These are phyloP conservation scores for Fermentozyma sake DNA, from an alignment of 1,139 yeast species.

Conservation along the genomic window DNA sequence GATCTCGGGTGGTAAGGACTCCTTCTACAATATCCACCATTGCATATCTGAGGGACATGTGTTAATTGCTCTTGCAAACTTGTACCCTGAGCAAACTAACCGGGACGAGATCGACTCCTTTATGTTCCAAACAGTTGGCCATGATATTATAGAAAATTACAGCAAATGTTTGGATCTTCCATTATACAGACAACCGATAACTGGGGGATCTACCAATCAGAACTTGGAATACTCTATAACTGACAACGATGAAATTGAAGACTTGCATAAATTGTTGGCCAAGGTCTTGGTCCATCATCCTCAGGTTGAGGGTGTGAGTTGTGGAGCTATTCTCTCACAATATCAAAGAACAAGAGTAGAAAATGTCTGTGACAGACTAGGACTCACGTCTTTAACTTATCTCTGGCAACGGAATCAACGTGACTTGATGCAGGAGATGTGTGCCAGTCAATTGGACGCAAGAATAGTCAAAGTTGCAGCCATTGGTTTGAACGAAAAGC, in stretches of 20 bases:
- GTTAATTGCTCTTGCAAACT: slow-evolving; percentile 76
- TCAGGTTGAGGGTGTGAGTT: slow-evolving; percentile 79
- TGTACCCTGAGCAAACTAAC: slow-evolving; percentile 55
- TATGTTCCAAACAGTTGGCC: slow-evolving; percentile 99
- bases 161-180: slow-evolving; percentile 75
- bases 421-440: slow-evolving; percentile 80
- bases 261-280: slow-evolving; percentile 50
- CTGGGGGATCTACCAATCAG: slow-evolving; percentile 61
- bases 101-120: slow-evolving; percentile 79
- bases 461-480: slow-evolving; percentile 91
- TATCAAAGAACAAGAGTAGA: slow-evolving; percentile 94
- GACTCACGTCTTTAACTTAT: slow-evolving; percentile 65
- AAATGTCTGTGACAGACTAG: slow-evolving; percentile 73
- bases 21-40: slow-evolving; percentile 83
- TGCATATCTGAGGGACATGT: slow-evolving; percentile 82
- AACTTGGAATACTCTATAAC: slow-evolving; percentile 65
- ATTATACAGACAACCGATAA: slow-evolving; percentile 64
- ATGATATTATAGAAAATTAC: slow-evolving; percentile 65
- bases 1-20: slow-evolving; percentile 94
- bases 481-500: slow-evolving; percentile 61
- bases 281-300: slow-evolving; percentile 54
- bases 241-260: slow-evolving; percentile 80
- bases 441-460: slow-evolving; percentile 70
- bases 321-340: slow-evolving; percentile 91
- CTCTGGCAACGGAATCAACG: slow-evolving; percentile 87